Conservation (phyloP, 345 rosid genomes). For the Rhizophora mangle region DNA sequence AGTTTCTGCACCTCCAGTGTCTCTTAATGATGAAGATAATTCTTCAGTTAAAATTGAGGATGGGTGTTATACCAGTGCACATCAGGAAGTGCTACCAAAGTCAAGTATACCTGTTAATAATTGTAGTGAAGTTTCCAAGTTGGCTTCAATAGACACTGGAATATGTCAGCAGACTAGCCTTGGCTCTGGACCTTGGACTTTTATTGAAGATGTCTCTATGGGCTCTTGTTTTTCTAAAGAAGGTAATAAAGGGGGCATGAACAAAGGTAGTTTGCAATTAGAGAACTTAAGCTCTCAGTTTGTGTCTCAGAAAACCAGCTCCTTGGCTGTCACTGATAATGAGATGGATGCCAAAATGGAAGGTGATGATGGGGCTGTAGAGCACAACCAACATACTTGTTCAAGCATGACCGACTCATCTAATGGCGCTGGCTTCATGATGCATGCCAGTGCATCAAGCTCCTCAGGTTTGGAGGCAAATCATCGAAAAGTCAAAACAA, state of each 20-base stretch:
- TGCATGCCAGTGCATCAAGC: slow-evolving; percentile 51
- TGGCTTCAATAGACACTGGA: slow-evolving; percentile 25
- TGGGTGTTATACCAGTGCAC: slow-evolving; percentile 23
- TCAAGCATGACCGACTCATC: slow-evolving; percentile 70
- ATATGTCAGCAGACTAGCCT: slow-evolving; percentile 19
- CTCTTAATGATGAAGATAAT: slow-evolving; percentile 26
- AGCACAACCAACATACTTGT: slow-evolving; percentile 43
- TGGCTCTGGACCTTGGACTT: slow-evolving; percentile 34
- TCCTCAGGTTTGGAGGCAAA: slow-evolving; percentile 48
- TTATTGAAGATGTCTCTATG: slow-evolving; percentile 25
- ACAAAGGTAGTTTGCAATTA: slow-evolving; percentile 26
- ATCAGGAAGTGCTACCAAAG: slow-evolving; percentile 11
- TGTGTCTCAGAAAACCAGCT: slow-evolving; percentile 34
- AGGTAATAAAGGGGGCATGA: slow-evolving; percentile 17
- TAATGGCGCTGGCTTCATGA: slow-evolving; percentile 52
- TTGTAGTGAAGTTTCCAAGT: slow-evolving; percentile 33
- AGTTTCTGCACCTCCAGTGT: slow-evolving; percentile 12
- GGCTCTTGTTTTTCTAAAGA: slow-evolving; percentile 24
- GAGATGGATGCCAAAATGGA: slow-evolving; percentile 40
- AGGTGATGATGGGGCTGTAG: slow-evolving; percentile 38
- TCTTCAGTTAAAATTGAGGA: slow-evolving; percentile 52
- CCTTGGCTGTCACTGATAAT: slow-evolving; percentile 36
- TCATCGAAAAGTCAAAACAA: slow-evolving; percentile 31
- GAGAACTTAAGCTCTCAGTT: slow-evolving; percentile 30
- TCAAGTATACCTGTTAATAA: slow-evolving; percentile 15